A percentile compares a stretch with the other conserved stretches of the same genome.
phyloP scores from a whole-genome alignment of 1,284 basidiomycete genomes.

The Phlebopus sp. region DNA sequence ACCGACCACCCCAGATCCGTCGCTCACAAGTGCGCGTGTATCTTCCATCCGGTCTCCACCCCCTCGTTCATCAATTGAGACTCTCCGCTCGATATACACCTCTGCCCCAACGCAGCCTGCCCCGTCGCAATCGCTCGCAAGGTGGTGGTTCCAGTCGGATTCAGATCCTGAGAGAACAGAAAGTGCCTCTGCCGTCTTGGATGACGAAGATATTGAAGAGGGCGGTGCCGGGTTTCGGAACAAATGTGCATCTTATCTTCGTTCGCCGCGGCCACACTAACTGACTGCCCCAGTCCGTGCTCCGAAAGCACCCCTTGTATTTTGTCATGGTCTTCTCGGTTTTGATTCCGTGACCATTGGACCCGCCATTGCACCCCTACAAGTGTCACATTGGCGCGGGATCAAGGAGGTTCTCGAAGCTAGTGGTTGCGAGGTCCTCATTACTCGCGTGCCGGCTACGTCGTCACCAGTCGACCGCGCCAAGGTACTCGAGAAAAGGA shows the following conservation, averaged over 20 bases:
- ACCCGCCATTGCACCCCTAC: constrained; percentile 71
- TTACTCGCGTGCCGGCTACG: constrained; percentile 90
- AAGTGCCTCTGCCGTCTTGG: constrained; percentile 45
- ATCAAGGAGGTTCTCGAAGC: constrained; percentile 88
- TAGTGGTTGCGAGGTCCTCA: constrained; percentile 87
- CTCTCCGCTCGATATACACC: constrained; percentile 55
- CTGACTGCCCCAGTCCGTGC: constrained; percentile 51
- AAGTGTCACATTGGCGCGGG: constrained; percentile 93
- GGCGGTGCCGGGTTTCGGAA: constrained; percentile 51
- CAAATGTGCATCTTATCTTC: constrained; percentile 57
- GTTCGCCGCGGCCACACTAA: constrained; percentile 2
- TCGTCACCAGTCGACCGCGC: constrained; percentile 85
- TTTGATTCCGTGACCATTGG: constrained; percentile 79
- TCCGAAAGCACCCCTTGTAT: constrained; percentile 82
- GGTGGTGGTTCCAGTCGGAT: constrained; percentile 56
- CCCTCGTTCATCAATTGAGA: constrained; percentile 55
- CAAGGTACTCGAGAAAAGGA: constrained; percentile 77
- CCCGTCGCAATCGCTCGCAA: constrained; percentile 27
- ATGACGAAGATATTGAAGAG: constrained; percentile 57
- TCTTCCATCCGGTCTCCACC: constrained; percentile 38
- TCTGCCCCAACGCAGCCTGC: constrained; percentile 19
- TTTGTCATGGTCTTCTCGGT: constrained; percentile 91
- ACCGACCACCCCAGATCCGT: constrained; percentile 31
- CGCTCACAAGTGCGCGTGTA: constrained; percentile 32
- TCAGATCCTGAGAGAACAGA: constrained; percentile 38